phyloP scores from a whole-genome alignment of 192 early-diverging fungal genomes.

The Mortierella alpina region DNA sequence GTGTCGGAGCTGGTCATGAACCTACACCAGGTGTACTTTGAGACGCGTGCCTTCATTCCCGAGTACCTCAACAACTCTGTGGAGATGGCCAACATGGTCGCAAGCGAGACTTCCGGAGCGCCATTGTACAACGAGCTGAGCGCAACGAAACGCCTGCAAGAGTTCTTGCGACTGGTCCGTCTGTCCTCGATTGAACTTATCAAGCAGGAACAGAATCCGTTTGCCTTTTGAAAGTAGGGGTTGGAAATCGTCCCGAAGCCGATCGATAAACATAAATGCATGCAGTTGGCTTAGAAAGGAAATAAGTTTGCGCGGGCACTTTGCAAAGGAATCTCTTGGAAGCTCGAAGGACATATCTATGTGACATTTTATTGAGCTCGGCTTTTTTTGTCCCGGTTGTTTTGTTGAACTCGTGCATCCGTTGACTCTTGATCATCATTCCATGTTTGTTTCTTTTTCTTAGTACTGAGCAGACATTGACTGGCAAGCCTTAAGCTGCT shows the following conservation, averaged over 20 bases:
- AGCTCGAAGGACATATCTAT: no score
- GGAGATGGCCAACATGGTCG: slow-evolving; percentile 66
- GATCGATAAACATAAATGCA: no score
- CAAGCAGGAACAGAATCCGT: slow-evolving; percentile 22
- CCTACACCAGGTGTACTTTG: slow-evolving; percentile 75
- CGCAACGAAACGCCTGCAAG: slow-evolving; percentile 56
- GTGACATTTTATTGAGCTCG: no score
- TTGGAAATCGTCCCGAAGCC: no score
- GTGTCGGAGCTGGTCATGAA: slow-evolving; percentile 76
- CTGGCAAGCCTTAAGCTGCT: slow-evolving; percentile 83
- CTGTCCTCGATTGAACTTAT: slow-evolving; percentile 53
- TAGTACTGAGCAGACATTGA: slow-evolving; percentile 61
- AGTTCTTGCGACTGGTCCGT: slow-evolving; percentile 63
- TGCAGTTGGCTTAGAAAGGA: no score
- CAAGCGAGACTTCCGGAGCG: slow-evolving; percentile 57
- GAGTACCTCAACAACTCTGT: slow-evolving; percentile 55
- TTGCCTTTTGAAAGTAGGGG: slow-evolving; percentile 15
- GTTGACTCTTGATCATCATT: not conserved
- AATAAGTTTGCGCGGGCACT: no score
- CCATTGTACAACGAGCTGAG: slow-evolving; percentile 60
- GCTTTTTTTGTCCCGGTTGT: not conserved
- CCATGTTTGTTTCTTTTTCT: not conserved
- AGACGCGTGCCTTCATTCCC: slow-evolving; percentile 66
- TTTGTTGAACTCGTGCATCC: not conserved
- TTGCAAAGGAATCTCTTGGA: no score